Percentiles rank a stretch among this genome's conserved stretches.
These are phyloP conservation scores for carrot (Daucus carota) DNA, from an alignment of 129 eudicot genomes.

Conservation along the genomic window DNA sequence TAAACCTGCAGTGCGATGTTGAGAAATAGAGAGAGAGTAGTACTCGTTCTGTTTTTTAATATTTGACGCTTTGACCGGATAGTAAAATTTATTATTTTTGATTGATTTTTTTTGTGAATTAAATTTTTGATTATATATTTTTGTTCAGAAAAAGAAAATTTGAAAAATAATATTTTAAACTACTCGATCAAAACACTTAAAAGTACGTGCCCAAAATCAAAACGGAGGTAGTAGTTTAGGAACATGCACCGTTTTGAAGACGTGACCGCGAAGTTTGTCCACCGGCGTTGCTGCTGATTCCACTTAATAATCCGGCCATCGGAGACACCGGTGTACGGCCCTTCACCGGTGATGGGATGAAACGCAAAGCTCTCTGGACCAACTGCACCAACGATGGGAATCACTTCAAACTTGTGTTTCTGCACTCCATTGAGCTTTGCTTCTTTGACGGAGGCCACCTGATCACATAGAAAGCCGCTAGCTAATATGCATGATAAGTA, in stretches of 20 bases:
- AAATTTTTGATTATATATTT: too few species aligned
- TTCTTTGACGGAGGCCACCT: not conserved
- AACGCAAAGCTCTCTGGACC: slow-evolving; percentile 4
- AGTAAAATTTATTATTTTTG: too few species aligned
- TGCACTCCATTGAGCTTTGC: not conserved
- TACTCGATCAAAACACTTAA: too few species aligned
- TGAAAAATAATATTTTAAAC: too few species aligned
- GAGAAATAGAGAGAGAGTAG: too few species aligned
- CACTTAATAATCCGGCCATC: slow-evolving; percentile 6
- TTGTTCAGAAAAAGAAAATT: too few species aligned
- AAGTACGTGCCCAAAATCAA: too few species aligned
- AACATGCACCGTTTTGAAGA: not conserved
- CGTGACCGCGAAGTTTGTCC: not conserved
- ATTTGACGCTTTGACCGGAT: too few species aligned
- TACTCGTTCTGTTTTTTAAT: too few species aligned
- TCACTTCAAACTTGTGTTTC: not conserved
- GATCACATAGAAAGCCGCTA: not conserved
- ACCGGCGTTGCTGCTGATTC: not conserved
- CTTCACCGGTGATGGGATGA: not conserved
- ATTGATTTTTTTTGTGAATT: too few species aligned
- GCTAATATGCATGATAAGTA: not conserved
- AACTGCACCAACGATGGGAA: not conserved
- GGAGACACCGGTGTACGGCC: not conserved
- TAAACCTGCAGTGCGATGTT: too few species aligned
- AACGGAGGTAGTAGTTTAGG: not conserved